A percentile compares a stretch with the other conserved stretches of the same genome.
phyloP scores from a whole-genome alignment of 2,329 filamentous ascomycete species.

The Pseudopyrenochaeta lycopersici region DNA sequence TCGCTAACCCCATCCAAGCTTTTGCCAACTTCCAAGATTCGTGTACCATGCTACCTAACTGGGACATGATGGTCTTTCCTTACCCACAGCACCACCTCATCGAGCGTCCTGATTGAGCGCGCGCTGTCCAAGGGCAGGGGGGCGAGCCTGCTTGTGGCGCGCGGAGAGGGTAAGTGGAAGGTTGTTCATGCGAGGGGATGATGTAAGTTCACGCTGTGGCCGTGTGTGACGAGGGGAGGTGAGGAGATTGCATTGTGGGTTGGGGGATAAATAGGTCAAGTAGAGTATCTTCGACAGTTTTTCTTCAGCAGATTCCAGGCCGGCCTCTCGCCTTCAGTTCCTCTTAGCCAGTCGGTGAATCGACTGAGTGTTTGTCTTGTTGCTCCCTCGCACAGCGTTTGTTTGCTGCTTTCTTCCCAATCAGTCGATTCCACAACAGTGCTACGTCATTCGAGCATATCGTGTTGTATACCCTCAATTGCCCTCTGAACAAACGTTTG shows the following conservation, averaged over 20 bases:
- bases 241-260: conserved; percentile 4
- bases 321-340: neutral
- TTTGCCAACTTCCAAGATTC: conserved; percentile 29
- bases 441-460: neutral
- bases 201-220: conserved; percentile 16
- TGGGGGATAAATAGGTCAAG: neutral
- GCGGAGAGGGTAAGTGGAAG: conserved; percentile 12
- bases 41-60: conserved; percentile 14
- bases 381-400: neutral
- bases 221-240: conserved; percentile 10
- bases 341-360: neutral
- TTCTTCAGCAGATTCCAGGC: neutral
- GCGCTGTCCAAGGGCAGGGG: conserved; percentile 19
- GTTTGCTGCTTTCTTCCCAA: neutral
- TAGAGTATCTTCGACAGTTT: neutral
- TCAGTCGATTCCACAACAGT: neutral
- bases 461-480: conserved; percentile 3
- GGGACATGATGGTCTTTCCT: conserved; percentile 11
- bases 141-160: conserved; percentile 43
- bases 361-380: neutral
- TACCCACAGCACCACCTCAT: conserved; percentile 11
- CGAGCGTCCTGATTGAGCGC: no score
- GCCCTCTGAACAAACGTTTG: conserved; percentile 3
- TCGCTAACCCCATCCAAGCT: conserved; percentile 25
- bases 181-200: conserved; percentile 23